phyloP scores from a whole-genome alignment of 2,329 filamentous ascomycete genomes.

The Talaromyces marneffei region DNA sequence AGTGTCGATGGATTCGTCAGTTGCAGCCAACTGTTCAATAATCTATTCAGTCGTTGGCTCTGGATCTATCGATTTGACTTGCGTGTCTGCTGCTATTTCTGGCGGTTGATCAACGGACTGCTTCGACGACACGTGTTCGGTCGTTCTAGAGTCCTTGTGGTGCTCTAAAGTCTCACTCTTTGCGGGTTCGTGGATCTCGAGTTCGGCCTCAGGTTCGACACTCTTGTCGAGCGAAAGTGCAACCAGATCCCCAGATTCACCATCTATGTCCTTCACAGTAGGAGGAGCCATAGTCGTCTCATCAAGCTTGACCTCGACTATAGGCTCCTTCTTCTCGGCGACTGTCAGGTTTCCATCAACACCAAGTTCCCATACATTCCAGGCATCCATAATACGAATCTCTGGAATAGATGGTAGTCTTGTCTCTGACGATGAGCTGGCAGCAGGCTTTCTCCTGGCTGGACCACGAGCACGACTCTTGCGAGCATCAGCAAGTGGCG shows the following conservation, averaged over 20 bases:
- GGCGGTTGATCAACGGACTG: conserved; percentile 14
- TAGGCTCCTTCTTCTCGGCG: conserved; percentile 1
- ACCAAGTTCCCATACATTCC: conserved; percentile 37
- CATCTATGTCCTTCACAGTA: conserved; percentile 30
- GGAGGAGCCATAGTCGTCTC: conserved; percentile 24
- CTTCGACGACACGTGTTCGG: conserved; percentile 13
- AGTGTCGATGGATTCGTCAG: conserved; percentile 10
- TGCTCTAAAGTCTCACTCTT: neutral
- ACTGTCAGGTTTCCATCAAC: conserved; percentile 28
- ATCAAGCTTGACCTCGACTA: conserved; percentile 9
- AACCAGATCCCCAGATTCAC: conserved; percentile 30
- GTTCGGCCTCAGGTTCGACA: conserved; percentile 10
- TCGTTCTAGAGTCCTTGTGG: neutral
- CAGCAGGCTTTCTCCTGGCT: conserved; percentile 62
- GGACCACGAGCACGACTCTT: conserved; percentile 88
- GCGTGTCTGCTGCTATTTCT: neutral
- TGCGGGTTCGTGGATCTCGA: conserved; percentile 6
- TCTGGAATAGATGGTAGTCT: conserved; percentile 31
- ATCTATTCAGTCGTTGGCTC: conserved; percentile 4
- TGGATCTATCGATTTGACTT: neutral
- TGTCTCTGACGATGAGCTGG: conserved; percentile 42
- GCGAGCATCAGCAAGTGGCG: conserved; percentile 77
- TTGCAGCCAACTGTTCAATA: conserved; percentile 6
- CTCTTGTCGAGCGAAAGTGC: neutral
- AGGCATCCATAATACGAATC: conserved; percentile 34